These are phyloP conservation scores for Gloeopeniophorella convolvens DNA, from an alignment of 768 basidiomycete genomes.

Conservation along the genomic window DNA sequence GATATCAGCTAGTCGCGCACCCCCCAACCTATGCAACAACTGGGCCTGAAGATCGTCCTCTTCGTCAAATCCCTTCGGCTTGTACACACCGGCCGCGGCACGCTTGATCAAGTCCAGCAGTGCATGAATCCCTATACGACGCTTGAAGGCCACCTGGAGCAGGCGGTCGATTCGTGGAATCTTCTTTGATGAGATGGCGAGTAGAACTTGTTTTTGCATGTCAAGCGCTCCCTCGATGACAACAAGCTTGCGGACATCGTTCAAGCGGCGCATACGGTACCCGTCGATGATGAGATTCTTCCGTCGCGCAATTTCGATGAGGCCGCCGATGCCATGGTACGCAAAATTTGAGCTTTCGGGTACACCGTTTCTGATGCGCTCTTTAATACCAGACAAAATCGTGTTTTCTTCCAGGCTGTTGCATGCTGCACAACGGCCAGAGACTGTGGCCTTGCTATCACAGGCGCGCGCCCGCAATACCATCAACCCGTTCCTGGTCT, in stretches of 20 bases:
- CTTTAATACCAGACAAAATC: no score
- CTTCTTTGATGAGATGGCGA: not conserved
- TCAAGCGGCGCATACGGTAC: not conserved
- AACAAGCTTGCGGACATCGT: not conserved
- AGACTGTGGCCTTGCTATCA: no score
- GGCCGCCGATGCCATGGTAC: not conserved
- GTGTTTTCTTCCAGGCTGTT: no score
- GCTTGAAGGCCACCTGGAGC: not conserved
- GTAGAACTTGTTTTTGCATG: not conserved
- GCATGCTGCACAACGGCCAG: no score
- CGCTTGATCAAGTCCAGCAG: not conserved
- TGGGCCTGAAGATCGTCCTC: not conserved
- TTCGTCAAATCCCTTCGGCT: not conserved
- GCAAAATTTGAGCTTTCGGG: not conserved
- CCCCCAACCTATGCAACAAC: not conserved
- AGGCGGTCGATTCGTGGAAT: not conserved
- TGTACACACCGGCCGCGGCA: not conserved
- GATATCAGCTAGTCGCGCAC: not conserved
- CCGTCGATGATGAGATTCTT: not conserved
- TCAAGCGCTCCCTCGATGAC: not conserved
- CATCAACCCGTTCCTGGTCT: no score
- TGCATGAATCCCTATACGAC: not conserved
- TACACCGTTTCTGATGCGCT: not conserved
- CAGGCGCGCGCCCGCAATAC: no score
- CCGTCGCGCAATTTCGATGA: not conserved